Evolutionary conservation across 139 green algal species (phyloP).

Genomic region (Yamagishiella unicocca): DNA sequence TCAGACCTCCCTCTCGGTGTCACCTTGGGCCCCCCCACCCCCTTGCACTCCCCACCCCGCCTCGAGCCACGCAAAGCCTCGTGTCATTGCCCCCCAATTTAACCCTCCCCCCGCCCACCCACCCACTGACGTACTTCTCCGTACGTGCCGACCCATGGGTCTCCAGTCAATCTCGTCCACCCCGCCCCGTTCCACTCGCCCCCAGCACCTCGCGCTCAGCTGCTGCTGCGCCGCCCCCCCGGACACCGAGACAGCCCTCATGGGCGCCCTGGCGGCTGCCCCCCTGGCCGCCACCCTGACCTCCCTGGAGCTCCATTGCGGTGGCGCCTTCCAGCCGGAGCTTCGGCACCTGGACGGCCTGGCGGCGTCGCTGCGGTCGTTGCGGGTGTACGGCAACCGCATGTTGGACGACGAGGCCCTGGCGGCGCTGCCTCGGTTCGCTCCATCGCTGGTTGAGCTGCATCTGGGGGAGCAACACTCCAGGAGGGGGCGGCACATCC

Average conservation of each 20-base stretch:
- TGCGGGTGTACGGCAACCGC: background rate
- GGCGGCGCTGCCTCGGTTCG: background rate
- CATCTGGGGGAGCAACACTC: background rate
- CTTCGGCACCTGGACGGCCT: conserved; percentile 5
- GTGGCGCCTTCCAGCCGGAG: conserved; percentile 25
- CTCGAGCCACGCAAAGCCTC: no score
- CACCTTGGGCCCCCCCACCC: no score
- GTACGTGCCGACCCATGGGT: background rate
- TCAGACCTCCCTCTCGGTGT: no score
- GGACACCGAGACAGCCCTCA: background rate
- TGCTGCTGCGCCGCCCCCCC: background rate
- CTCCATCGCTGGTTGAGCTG: background rate
- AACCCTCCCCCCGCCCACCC: no score
- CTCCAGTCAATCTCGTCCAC: background rate
- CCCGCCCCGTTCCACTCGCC: no score
- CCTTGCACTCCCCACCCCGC: no score
- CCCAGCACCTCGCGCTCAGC: conserved; percentile 36
- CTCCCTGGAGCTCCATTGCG: conserved; percentile 28
- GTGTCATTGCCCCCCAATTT: no score
- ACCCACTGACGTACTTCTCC: no score
- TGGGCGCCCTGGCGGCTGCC: background rate
- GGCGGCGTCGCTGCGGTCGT: background rate
- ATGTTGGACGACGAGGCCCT: conserved; percentile 8
- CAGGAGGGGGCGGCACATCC: conserved; percentile 8
- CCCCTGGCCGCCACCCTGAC: conserved; percentile 15